A percentile compares a stretch with the other conserved stretches of the same genome.
These are phyloP conservation scores for Hypoxylon perforatum DNA, from an alignment of 495 filamentous ascomycete species.

Conservation along the genomic window DNA sequence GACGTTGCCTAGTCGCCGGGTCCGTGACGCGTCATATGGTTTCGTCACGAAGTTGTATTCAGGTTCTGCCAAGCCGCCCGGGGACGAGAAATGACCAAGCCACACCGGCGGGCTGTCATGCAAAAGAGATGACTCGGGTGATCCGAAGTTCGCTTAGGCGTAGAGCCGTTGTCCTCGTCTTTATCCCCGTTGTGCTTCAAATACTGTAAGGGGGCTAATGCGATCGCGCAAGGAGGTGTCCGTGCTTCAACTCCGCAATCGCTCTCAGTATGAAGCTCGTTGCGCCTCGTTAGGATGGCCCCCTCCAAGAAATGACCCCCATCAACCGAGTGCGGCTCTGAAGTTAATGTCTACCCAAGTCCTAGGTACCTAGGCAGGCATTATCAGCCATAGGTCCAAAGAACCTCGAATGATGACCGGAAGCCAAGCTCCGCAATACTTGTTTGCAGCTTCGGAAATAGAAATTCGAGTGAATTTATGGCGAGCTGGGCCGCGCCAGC, in stretches of 20 bases:
- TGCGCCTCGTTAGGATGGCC: too few species aligned
- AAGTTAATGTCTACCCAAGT: neutral
- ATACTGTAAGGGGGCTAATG: too few species aligned
- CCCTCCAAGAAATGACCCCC: neutral
- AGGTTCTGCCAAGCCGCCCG: neutral
- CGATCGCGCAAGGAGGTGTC: too few species aligned
- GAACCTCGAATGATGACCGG: conserved; percentile 3
- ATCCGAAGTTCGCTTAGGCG: neutral
- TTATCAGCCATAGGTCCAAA: conserved; percentile 25
- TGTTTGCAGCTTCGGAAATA: neutral
- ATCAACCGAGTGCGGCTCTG: conserved; percentile 5
- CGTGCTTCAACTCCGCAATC: too few species aligned
- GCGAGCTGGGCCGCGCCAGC: conserved; percentile 8
- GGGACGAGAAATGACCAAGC: neutral
- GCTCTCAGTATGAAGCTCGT: too few species aligned
- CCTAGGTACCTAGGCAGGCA: too few species aligned
- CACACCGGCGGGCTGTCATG: neutral
- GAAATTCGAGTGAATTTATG: neutral
- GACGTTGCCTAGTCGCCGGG: neutral
- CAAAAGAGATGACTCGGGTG: neutral
- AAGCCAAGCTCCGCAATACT: conserved; percentile 24
- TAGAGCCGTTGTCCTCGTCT: conserved; percentile 1
- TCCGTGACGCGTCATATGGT: conserved; percentile 4
- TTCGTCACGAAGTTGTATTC: conserved; percentile 3
- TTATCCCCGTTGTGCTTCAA: neutral